Evolutionary conservation across 2,329 filamentous ascomycete species (phyloP), one percentile per base, ranked within the genome.

Genomic region (Trichoderma sp.): DNA sequence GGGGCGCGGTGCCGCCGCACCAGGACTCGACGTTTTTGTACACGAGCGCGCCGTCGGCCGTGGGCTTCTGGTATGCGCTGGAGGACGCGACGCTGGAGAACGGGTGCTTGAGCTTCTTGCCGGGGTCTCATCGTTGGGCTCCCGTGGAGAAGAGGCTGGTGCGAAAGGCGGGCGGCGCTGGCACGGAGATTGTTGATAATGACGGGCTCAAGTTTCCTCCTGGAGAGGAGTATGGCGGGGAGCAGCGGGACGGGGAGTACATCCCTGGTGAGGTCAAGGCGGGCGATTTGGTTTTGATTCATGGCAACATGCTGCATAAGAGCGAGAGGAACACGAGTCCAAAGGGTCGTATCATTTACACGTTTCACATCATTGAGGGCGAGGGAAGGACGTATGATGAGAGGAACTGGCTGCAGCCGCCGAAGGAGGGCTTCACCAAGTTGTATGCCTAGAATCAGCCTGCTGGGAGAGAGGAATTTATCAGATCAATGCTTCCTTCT

Each of bases 21-120:
- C 95, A 97, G 83, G 95, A 98, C 82, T 93, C 89, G 75, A 95
- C 94, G 1, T 99, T 98, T 76, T 77, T 99, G 73, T 98, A 97
- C 81, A 98, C 96, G 1, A 85, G 94, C 75, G 92, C 93, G 47
- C 95, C 95, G 1, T 93, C 89, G 51, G 96, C 96, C 0, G 93
- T 98, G 2, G 96, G 96, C 0, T 98, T 95, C 84, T 99, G 96
- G 96, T 97, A 98, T 81, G 96, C 96, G 14, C 87, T 99, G 51
- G 95, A 99, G 83, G 95, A 98, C 81, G 93, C 94, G 26, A 95
- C 93, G 8, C 84, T 86, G 1, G 90, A 91, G 80, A 99, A 99
- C 81, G 96, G 94, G 1, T 97, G 95, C 77, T 81, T 99, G 78
- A 93, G 91, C 74, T 97, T 98, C 82, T 87, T 94, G 75, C 91